Base-by-base conservation (phyloP, 257 asterid genomes). In the Solanum sejunctum region DNA sequence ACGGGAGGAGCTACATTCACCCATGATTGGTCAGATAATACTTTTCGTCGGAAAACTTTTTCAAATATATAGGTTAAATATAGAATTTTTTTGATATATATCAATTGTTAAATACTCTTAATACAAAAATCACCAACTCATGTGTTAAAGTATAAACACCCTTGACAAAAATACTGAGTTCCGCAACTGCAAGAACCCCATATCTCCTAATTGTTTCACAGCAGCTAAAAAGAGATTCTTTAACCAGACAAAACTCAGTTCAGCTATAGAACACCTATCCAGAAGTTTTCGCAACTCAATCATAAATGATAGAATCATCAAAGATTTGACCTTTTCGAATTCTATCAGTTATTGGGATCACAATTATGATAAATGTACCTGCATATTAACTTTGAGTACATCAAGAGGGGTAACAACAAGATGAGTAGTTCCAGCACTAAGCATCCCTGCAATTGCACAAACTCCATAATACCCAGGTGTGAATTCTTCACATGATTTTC, bases 341-440 rank as follows among this genome's bases (percentile, higher is more conserved):
- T 67, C 45, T 36, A 36, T 36, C 5, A 5, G 41, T 36, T 0
- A 36, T 4, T 36, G 41, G 41, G 41, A 36, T 36, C 41, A 36
- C 4, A 36, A 36, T 36, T 36, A 36, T 3, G 41, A 61, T 21
- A 55, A 15, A n/a, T 63, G 26, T 43, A 89, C 92, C 92, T 89
- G 92, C 92, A 89, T 89, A 84, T 89, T 89, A 78, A 89, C 92
- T 89, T 89, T 89, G 73, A 89, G 90, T 28, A 89, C 92, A 88
- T 88, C 92, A 83, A 89, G 88, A 79, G 92, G 92, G 26, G 92
- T 89, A 63, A 85, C 85, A 57, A 83, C 90, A 39, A 89, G 82
- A 86, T 89, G 92, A 16, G 89, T 89, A 32, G 92, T 80, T 45
- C 90, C 92, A 79, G 92, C 90, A 86, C 92, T 89, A 10, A 89